phyloP scores from a whole-genome alignment of 495 filamentous ascomycete species.

The Neurospora tetraspora region DNA sequence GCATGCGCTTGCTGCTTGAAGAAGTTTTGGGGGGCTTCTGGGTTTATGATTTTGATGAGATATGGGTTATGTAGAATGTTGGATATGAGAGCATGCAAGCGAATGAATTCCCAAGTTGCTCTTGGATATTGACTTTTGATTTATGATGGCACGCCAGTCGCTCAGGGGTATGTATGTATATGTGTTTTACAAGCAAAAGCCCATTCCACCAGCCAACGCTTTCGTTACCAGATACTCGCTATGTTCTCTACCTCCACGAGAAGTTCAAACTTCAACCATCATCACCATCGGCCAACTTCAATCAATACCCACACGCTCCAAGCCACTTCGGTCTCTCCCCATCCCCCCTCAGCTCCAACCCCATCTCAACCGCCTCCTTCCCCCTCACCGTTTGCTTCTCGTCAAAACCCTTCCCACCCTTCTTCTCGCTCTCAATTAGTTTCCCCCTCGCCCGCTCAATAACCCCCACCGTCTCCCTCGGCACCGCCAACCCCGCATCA shows the following conservation, averaged over 20 bases:
- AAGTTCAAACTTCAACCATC: background rate
- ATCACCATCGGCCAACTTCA: background rate
- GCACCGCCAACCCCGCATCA: slow-evolving; percentile 64
- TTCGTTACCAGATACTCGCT: background rate
- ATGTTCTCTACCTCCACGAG: background rate
- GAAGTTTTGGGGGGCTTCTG: background rate
- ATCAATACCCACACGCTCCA: background rate
- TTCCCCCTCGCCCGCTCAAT: slow-evolving; percentile 28
- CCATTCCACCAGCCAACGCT: background rate
- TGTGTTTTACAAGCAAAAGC: background rate
- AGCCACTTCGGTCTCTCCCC: background rate
- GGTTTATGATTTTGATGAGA: background rate
- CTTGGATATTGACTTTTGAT: background rate
- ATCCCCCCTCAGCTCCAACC: slow-evolving; percentile 2
- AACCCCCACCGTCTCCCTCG: slow-evolving; percentile 35
- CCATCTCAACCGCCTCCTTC: slow-evolving; percentile 16
- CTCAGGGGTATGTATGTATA: background rate
- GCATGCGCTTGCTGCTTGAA: background rate
- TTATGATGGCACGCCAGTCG: background rate
- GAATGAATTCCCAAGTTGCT: background rate
- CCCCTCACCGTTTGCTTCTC: slow-evolving; percentile 1
- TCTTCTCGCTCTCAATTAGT: slow-evolving; percentile 17
- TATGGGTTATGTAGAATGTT: background rate
- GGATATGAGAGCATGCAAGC: background rate
- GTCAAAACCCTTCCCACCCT: background rate